Evolutionary conservation across 257 asterid species (phyloP), one percentile per base, ranked within the genome.

Genomic region (Jaltomata sinuosa): DNA sequence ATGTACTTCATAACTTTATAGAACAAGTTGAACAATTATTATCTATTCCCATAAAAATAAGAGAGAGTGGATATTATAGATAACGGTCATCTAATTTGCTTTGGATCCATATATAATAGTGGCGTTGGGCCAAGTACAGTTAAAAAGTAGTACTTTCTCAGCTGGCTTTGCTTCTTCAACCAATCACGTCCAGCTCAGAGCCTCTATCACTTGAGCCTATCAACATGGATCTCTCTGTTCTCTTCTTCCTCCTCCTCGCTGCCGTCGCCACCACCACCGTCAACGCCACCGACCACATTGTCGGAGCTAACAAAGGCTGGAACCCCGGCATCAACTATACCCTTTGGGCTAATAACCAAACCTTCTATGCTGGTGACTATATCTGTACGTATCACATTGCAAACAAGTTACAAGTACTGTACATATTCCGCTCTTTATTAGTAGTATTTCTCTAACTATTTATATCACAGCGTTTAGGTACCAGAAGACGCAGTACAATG

Each of bases 251-350:
- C 85, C 87, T 93, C 82, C 79, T 89, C 85, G 83, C 90, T 84
- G 64, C 88, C 90, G 83, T 87, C 61, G 68, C 88, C 84, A 65
- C 88, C 84, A 65, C 88, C 80, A 57, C 87, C 81, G 87, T 88
- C 89, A 79, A 86, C 84, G 96, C 97, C 84, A 95, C 98, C 32
- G 99, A 95, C 92, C 99, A 95, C 94, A 94, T 95, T 34, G 99
- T 94, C 47, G 98, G 99, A 61, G 97, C 94, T 85, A 94, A 95
- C 95, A 88, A 68, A 68, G 99, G 98, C 82, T 95, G 99, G 99
- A 95, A 95, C 88, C 96, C 98, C 27, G 95, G 98, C 76, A 40
- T 95, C 67, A 95, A 95, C 92, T 95, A 94, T 91, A 94, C 99
- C 12, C 93, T 92, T 81, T 95, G 99, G 99, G 93, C 97, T 86